phyloP scores from a whole-genome alignment of 805 yeast genomes.

The Sugiyamaella qingdaonensis region DNA sequence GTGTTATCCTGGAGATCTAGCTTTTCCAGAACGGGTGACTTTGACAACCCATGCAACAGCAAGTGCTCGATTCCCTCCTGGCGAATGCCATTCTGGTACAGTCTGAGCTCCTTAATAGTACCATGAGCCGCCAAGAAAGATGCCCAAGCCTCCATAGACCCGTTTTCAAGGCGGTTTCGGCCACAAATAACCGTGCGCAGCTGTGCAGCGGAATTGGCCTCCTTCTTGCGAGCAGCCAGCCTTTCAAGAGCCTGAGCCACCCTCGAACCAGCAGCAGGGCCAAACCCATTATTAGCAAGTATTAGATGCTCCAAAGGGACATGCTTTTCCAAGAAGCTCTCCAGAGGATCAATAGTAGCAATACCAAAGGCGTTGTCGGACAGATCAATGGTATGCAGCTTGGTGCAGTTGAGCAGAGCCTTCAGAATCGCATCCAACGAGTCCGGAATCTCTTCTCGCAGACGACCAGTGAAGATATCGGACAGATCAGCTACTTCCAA shows the following conservation, averaged over 20 bases:
- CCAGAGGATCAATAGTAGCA: slow-evolving; percentile 88
- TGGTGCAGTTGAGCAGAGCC: slow-evolving; percentile 62
- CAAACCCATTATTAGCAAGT: slow-evolving; percentile 94
- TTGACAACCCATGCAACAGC: slow-evolving; percentile 64
- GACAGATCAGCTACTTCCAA: slow-evolving; percentile 70
- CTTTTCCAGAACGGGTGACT: slow-evolving; percentile 55
- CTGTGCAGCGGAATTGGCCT: slow-evolving; percentile 40
- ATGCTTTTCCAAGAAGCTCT: slow-evolving; percentile 69
- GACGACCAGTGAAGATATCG: slow-evolving; percentile 91
- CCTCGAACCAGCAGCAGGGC: slow-evolving; percentile 95
- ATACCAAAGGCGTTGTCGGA: slow-evolving; percentile 97
- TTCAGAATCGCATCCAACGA: slow-evolving; percentile 71
- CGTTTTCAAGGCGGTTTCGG: slow-evolving; percentile 93
- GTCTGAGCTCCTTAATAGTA: slow-evolving; percentile 64
- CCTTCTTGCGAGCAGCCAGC: slow-evolving; percentile 60
- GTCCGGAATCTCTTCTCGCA: slow-evolving; percentile 90
- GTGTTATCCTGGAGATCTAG: slow-evolving; percentile 95
- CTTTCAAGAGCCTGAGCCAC: slow-evolving; percentile 81
- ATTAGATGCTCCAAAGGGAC: slow-evolving; percentile 79
- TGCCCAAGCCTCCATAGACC: slow-evolving; percentile 81
- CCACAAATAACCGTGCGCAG: slow-evolving; percentile 92
- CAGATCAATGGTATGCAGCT: slow-evolving; percentile 69
- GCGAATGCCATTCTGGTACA: slow-evolving; percentile 96
- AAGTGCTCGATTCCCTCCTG: slow-evolving; percentile 83
- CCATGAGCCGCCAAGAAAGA: slow-evolving; percentile 79